Base-by-base conservation (phyloP, 2,329 filamentous ascomycete genomes). In the Claviceps spartinae region DNA sequence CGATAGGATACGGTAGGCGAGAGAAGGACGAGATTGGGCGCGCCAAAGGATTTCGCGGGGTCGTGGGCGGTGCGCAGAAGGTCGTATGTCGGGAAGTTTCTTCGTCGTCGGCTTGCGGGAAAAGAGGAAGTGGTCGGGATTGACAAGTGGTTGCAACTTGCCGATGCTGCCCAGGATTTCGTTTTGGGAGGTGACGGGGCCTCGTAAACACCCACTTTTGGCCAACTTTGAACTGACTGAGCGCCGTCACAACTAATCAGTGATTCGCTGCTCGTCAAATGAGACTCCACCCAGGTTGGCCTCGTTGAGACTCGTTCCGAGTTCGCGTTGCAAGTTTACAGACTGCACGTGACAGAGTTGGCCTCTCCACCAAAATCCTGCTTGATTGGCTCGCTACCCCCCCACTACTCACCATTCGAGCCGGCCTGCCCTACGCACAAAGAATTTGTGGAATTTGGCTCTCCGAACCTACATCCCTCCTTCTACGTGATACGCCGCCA, bases 351-450 rank as follows among this genome's bases (percentile, higher is more conserved):
- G 62, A 65, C 13, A 3, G 2, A 0, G 1, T 13, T 4, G 30
- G 45, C 47, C 55, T 52, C 24, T 38, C 22, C 36, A 43, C 7
- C 49, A 46, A 46, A 51, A n/a, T 50, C 36, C 54, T 45, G 49
- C 49, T 16, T 64, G 55, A 68, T 69, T 69, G 67, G 67, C 52
- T 68, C 64, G 66, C 63, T 65, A 64, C 57, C 58, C 57, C 57
- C 57, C 62, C 61, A 59, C 56, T 44, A 57, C 47, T 34, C 55
- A 59, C 62, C 62, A 61, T 66, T 66, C 60, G 61, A 64, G 64
- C 64, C 63, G 66, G 65, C 64, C 63, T 67, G 65, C 65, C 63
- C 65, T 69, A 68, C 67, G 66, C 67, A 69, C 67, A 69, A 66
- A 68, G 65, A 68, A 61, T 69, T 68, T 68, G 64, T 62, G 65